phyloP scores from a whole-genome alignment of 768 basidiomycete genomes.

The Cyclocybe cylindracea region DNA sequence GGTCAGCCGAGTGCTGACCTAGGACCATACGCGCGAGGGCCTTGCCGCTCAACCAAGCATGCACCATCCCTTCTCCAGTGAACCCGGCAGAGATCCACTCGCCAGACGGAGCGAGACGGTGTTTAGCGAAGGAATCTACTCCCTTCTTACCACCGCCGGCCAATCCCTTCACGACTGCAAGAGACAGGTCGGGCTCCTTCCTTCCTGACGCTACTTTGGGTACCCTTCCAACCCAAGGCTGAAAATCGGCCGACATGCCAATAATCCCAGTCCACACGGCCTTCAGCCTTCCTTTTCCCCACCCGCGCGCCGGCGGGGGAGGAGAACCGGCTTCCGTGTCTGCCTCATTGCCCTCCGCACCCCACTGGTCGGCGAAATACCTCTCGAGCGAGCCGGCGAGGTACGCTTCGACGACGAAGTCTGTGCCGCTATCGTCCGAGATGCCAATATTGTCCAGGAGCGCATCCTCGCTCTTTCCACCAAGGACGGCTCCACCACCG shows the following conservation, averaged over 20 bases:
- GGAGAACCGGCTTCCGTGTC: slow-evolving; percentile 16
- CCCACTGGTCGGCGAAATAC: slow-evolving; percentile 44
- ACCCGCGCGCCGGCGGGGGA: neutral
- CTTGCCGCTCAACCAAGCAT: slow-evolving; percentile 18
- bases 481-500: slow-evolving; percentile 53
- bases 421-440: slow-evolving; percentile 35
- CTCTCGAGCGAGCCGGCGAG: slow-evolving; percentile 43
- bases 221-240: slow-evolving; percentile 73
- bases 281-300: slow-evolving; percentile 50
- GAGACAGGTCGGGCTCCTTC: slow-evolving; percentile 8
- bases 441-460: slow-evolving; percentile 37
- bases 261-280: slow-evolving; percentile 66
- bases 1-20: slow-evolving; percentile 14
- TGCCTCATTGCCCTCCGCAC: slow-evolving; percentile 18
- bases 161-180: neutral
- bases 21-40: slow-evolving; percentile 12
- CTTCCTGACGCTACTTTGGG: slow-evolving; percentile 50
- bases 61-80: slow-evolving; percentile 57
- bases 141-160: neutral
- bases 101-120: slow-evolving; percentile 39
- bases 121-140: slow-evolving; percentile 2
- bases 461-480: slow-evolving; percentile 24
- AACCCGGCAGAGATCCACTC: slow-evolving; percentile 78
- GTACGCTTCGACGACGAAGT: slow-evolving; percentile 28
- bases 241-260: slow-evolving; percentile 58